Evolutionary conservation across 108 stramenopile genomes (phyloP).

Genomic region (Aurantiochytrium sp.): DNA sequence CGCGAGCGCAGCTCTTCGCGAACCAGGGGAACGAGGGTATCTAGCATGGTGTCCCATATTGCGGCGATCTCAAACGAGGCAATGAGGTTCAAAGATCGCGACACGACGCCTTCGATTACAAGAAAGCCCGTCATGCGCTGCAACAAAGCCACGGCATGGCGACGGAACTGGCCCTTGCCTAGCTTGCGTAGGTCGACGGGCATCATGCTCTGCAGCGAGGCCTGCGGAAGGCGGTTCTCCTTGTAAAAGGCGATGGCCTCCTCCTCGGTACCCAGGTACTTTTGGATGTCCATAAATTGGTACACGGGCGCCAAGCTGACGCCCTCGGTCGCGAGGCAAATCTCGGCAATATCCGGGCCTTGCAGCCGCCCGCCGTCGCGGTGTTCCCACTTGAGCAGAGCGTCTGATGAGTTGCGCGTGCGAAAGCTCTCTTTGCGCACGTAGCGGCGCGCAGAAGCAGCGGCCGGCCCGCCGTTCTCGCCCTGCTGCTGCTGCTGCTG

Average conservation of each 20-base stretch:
- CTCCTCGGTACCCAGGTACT: background rate
- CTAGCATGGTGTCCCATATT: background rate
- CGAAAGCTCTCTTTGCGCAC: background rate
- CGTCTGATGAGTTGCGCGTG: background rate
- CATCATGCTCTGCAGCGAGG: background rate
- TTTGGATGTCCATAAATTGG: constrained; percentile 6
- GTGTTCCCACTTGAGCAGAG: background rate
- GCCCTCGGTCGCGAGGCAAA: background rate
- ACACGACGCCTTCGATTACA: background rate
- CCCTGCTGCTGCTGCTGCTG: no score
- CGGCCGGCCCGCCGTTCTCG: background rate
- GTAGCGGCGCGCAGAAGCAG: no score
- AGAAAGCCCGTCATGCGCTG: background rate
- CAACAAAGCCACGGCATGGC: background rate
- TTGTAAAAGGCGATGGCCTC: constrained; percentile 10
- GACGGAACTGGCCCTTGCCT: background rate
- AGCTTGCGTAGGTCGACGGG: background rate
- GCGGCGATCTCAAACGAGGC: background rate
- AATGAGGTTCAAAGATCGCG: background rate
- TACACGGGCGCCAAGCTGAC: background rate
- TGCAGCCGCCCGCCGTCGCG: background rate
- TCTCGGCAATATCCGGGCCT: constrained; percentile 18
- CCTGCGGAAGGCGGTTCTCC: background rate
- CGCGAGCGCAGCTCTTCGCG: background rate
- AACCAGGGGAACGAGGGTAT: background rate